A percentile compares a stretch with the other conserved stretches of the same genome.
These are phyloP conservation scores for Sporothrix pallida DNA, from an alignment of 2,329 filamentous ascomycete genomes.

Conservation along the genomic window DNA sequence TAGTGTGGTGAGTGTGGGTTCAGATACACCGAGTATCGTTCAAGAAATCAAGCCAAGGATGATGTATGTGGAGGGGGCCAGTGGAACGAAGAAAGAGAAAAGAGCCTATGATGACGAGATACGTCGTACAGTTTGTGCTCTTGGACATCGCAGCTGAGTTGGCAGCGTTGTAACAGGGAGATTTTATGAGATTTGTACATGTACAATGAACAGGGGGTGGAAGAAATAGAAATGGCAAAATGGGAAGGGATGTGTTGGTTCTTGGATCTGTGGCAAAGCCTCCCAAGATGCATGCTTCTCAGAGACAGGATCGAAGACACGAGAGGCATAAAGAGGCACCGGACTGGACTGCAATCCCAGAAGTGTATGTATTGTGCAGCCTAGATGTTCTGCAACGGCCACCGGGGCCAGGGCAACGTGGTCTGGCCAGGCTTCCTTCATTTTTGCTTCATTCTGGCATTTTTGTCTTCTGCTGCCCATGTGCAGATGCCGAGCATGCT, in stretches of 20 bases:
- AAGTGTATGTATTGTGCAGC: background rate
- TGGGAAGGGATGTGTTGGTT: background rate
- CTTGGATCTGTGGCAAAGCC: background rate
- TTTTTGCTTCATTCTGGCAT: background rate
- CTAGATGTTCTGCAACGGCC: constrained; percentile 11
- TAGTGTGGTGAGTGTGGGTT: constrained; percentile 26
- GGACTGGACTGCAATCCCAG: too few species aligned
- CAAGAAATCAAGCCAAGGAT: constrained; percentile 6
- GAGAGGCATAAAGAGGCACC: too few species aligned
- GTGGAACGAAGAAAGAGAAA: constrained; percentile 1
- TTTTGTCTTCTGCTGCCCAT: background rate
- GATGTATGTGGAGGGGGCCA: background rate
- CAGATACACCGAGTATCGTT: constrained; percentile 29
- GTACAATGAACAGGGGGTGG: constrained; percentile 3
- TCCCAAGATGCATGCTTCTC: background rate
- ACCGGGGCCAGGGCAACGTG: background rate
- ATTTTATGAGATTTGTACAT: constrained; percentile 9
- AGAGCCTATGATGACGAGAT: constrained; percentile 32
- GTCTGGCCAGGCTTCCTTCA: background rate
- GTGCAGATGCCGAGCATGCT: background rate
- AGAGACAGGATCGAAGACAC: background rate
- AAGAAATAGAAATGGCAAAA: background rate
- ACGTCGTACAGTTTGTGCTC: background rate
- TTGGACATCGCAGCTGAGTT: background rate
- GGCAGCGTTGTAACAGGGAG: constrained; percentile 12